Evolutionary conservation across 768 basidiomycete species (phyloP), one percentile per base, ranked within the genome.

Genomic region (Tylopilus balloui): DNA sequence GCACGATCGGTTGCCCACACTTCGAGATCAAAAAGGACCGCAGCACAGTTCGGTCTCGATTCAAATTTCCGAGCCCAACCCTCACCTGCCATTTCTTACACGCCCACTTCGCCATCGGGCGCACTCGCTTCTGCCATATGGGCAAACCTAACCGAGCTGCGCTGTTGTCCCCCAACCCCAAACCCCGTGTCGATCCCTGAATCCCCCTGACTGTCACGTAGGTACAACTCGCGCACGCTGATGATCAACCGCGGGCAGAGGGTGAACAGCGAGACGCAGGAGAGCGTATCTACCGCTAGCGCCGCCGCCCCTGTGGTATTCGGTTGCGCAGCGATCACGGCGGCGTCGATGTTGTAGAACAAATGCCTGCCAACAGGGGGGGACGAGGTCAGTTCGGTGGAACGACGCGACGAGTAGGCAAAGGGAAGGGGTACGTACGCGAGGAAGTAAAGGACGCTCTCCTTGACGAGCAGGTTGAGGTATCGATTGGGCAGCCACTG

Each of bases 231-330:
- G 11, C 38, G 46, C 15, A 47, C 38, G 46, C 23, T 39, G 6
- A 32, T 17, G 37, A 47, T 40, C 38, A 47, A 47, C 29, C 46
- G 38, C 32, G 46, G 46, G 6, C n/a, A 11, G 13, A 47, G 21
- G 12, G 8, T 31, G 21, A 29, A 39, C 28, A 47, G 4, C 6
- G 14, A 17, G 12, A 31, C 5, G 21, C 13, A 24, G 10, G 38
- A 29, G 6, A 47, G 3, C 27, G 32, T 8, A 7, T 13, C n/a
- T 4, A 28, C 13, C 3, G 17, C 6, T 6, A 35, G 5, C 11
- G 2, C 24, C 12, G 3, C 5, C 25, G n/a, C 8, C 23, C 23
- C 34, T 21, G n/a, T 4, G n/a, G 6, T 20, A 13, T 19, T 3
- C 19, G n/a, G 20, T 10, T 13, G 10, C 6, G 10, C 1, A 2